Conservation (phyloP, 805 yeast species). For the Torulaspora microellipsoides region DNA sequence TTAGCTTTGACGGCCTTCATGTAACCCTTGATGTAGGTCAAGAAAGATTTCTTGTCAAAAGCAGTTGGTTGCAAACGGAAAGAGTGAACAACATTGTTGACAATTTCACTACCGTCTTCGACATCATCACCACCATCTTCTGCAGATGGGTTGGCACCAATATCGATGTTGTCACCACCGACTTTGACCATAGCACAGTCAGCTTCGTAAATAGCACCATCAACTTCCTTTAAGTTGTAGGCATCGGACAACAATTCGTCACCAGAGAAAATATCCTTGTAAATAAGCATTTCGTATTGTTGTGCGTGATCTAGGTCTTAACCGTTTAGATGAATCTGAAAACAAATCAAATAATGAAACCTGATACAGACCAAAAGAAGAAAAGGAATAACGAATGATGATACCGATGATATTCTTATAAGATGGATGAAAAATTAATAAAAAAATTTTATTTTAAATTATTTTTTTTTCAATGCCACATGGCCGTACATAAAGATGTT, state of each 20-base stretch:
- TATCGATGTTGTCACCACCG: slow-evolving; percentile 89
- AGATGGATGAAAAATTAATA: too few species aligned
- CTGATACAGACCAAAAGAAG: too few species aligned
- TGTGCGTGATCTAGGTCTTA: background rate
- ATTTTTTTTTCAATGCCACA: too few species aligned
- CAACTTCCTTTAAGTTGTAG: slow-evolving; percentile 83
- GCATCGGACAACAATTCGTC: slow-evolving; percentile 98
- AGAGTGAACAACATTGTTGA: slow-evolving; percentile 97
- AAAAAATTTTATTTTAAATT: too few species aligned
- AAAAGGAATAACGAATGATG: too few species aligned
- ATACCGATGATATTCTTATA: too few species aligned
- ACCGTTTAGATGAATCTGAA: background rate
- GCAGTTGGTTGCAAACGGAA: slow-evolving; percentile 95
- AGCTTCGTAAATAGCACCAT: slow-evolving; percentile 91
- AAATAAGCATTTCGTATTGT: slow-evolving; percentile 34
- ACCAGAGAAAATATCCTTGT: slow-evolving; percentile 80
- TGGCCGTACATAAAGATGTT: too few species aligned
- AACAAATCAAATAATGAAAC: too few species aligned
- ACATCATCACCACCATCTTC: slow-evolving; percentile 83
- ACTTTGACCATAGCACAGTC: slow-evolving; percentile 91
- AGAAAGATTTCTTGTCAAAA: slow-evolving; percentile 97
- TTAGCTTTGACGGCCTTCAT: slow-evolving; percentile 93
- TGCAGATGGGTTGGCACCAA: slow-evolving; percentile 99
- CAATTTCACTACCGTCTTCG: slow-evolving; percentile 84
- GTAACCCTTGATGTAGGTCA: slow-evolving; percentile 97